These are phyloP conservation scores for Penicillium sp. DNA, from an alignment of 2,329 filamentous ascomycete genomes.

Conservation along the genomic window DNA sequence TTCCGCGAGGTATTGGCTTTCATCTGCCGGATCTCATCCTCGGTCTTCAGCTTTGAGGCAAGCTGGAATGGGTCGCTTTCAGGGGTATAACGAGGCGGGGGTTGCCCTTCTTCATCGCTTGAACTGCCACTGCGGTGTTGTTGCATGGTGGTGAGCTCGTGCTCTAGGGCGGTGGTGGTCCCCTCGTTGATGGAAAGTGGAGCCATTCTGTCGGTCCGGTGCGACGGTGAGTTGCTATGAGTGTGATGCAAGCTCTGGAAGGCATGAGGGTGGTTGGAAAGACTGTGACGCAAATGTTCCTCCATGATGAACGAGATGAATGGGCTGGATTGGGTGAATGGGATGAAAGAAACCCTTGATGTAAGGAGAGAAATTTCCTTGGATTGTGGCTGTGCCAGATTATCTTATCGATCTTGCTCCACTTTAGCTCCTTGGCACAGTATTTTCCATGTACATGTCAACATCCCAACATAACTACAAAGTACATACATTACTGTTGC, in stretches of 20 bases:
- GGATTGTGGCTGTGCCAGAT: not conserved
- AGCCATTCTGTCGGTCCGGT: slow-evolving; percentile 22
- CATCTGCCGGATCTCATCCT: slow-evolving; percentile 72
- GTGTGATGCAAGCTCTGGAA: slow-evolving; percentile 24
- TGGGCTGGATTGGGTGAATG: not conserved
- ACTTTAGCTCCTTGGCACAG: not conserved
- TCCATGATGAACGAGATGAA: slow-evolving; percentile 21
- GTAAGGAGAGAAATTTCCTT: slow-evolving; percentile 3
- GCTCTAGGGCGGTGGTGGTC: slow-evolving; percentile 45
- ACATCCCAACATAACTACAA: not conserved
- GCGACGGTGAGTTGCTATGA: slow-evolving; percentile 22
- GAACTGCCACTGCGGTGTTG: slow-evolving; percentile 24
- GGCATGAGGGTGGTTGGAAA: slow-evolving; percentile 28
- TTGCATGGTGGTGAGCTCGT: slow-evolving; percentile 18
- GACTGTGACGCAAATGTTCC: slow-evolving; percentile 30
- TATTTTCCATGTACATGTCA: not conserved
- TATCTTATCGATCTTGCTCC: slow-evolving; percentile 1
- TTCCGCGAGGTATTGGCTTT: slow-evolving; percentile 78
- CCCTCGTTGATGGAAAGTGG: slow-evolving; percentile 31
- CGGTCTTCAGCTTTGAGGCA: slow-evolving; percentile 71
- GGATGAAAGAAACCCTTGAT: not conserved
- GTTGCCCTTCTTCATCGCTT: slow-evolving; percentile 47
- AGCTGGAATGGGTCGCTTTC: slow-evolving; percentile 81
- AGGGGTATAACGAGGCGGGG: slow-evolving; percentile 55
- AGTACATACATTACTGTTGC: no score